These are phyloP conservation scores for Rhododendron ferrugineum DNA, from an alignment of 148 eudicot genomes.

Conservation along the genomic window DNA sequence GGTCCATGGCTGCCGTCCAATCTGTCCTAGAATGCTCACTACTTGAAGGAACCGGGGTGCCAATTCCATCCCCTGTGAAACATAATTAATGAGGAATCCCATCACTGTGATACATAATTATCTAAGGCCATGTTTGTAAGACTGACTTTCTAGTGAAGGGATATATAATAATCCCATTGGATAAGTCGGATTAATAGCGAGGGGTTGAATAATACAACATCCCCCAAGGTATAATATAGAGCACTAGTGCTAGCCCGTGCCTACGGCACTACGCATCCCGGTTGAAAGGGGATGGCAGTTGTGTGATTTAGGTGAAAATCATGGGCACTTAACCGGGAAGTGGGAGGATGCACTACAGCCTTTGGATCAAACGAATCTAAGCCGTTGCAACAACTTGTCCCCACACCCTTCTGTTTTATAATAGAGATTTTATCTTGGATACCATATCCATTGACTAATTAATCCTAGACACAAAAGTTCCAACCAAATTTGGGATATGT, in stretches of 20 bases:
- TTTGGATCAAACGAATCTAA: no score
- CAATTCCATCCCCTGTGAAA: constrained; percentile 14
- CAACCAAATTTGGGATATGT: not conserved
- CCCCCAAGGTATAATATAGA: not conserved
- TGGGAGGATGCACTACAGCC: no score
- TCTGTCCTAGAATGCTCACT: constrained; percentile 26
- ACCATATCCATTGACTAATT: not conserved
- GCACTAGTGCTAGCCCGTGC: no score
- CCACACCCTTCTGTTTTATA: no score
- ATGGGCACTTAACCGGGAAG: no score
- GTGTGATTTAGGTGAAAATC: no score
- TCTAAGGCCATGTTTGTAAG: not conserved
- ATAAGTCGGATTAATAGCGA: not conserved
- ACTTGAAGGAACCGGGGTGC: constrained; percentile 15
- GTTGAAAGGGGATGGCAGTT: no score
- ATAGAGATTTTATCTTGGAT: not conserved
- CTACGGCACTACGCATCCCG: no score
- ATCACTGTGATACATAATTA: not conserved
- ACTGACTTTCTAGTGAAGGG: not conserved
- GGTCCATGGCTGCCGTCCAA: constrained; percentile 30
- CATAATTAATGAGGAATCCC: not conserved
- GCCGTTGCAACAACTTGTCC: no score
- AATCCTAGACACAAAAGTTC: not conserved
- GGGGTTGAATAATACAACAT: not conserved
- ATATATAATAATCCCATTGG: not conserved